These are phyloP conservation scores for Fusarium sp. DNA, from an alignment of 2,329 filamentous ascomycete genomes.

Conservation along the genomic window DNA sequence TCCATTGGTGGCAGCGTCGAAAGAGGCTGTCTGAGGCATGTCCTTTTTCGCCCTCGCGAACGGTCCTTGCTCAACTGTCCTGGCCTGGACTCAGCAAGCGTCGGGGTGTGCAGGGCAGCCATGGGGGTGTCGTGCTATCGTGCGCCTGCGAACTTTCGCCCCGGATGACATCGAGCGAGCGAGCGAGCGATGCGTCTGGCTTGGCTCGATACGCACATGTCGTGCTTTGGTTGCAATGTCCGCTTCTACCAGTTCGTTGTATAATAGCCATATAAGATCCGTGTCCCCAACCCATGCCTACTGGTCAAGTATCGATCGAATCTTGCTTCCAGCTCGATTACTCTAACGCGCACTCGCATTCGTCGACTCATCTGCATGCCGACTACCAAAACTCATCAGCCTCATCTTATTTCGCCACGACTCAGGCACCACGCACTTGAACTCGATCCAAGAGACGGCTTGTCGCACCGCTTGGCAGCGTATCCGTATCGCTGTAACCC, in stretches of 20 bases:
- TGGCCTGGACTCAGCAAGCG: constrained; percentile 15
- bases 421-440: constrained; percentile 9
- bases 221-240: constrained; percentile 32
- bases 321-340: constrained; percentile 11
- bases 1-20: constrained; percentile 36
- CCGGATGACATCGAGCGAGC: constrained; percentile 38
- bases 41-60: constrained; percentile 38
- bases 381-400: constrained; percentile 1
- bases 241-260: constrained; percentile 34
- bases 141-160: constrained; percentile 21
- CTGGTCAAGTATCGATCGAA: not conserved
- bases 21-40: constrained; percentile 44
- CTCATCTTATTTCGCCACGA: constrained; percentile 7
- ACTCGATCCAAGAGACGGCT: constrained; percentile 6
- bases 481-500: constrained; percentile 24
- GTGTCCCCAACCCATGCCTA: constrained; percentile 28
- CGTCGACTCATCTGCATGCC: not conserved
- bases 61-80: constrained; percentile 36
- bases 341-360: constrained; percentile 3
- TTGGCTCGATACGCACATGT: constrained; percentile 42
- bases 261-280: constrained; percentile 42
- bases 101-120: constrained; percentile 16
- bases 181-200: constrained; percentile 37
- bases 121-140: constrained; percentile 39
- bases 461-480: constrained; percentile 11